Percentiles rank a stretch among this genome's conserved stretches.
phyloP scores from a whole-genome alignment of 306 rosid genomes.

The Parietaria judaica region DNA sequence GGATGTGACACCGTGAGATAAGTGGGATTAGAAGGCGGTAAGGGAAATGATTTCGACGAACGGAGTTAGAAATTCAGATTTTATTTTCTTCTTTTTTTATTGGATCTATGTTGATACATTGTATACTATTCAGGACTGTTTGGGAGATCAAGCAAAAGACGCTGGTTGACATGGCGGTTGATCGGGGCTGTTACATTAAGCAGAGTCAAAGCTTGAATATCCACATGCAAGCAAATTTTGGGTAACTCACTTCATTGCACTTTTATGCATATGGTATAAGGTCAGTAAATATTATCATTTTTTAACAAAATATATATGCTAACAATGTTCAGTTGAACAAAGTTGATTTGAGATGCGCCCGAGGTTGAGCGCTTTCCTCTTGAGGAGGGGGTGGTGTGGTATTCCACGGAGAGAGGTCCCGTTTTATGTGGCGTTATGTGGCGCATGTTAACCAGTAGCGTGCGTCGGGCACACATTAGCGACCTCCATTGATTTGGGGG shows the following conservation, averaged over 20 bases:
- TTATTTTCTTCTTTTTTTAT: neutral
- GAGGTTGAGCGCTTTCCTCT: no score
- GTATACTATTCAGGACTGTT: constrained; percentile 53
- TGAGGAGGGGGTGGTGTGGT: no score
- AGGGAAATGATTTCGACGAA: constrained; percentile 38
- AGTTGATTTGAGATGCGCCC: no score
- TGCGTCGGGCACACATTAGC: no score
- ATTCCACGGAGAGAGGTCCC: no score
- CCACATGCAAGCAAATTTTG: constrained; percentile 87
- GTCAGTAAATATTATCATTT: constrained; percentile 13
- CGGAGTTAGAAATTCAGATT: constrained; percentile 63
- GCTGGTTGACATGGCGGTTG: constrained; percentile 85
- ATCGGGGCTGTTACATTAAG: constrained; percentile 81
- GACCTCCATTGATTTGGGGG: no score
- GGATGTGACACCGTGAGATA: constrained; percentile 55
- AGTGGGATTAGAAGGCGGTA: constrained; percentile 68
- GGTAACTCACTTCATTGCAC: constrained; percentile 81
- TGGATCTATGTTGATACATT: constrained; percentile 20
- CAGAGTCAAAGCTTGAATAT: constrained; percentile 91
- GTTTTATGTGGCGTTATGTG: no score
- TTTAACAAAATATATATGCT: no score
- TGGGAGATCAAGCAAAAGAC: constrained; percentile 96
- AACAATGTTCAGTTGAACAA: no score
- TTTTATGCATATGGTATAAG: constrained; percentile 91
- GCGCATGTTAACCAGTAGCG: no score